Evolutionary conservation across 371 early-diverging fungal species (phyloP), one percentile per base, ranked within the genome.

Genomic region (Blastocladiella emersonii): DNA sequence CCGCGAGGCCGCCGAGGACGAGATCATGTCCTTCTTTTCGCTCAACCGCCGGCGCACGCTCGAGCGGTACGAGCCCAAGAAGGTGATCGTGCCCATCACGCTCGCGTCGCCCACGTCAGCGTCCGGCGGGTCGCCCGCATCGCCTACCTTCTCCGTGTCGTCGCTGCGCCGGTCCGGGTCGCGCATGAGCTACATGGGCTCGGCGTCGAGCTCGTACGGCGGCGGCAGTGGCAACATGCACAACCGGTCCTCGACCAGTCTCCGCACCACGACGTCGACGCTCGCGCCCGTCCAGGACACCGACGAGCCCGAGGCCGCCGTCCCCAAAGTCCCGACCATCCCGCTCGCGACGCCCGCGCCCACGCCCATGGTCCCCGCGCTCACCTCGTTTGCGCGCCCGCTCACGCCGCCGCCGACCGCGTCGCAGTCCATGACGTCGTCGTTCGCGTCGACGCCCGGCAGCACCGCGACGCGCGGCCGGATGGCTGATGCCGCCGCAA

Each of bases 41-140:
- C 8, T 30, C 1, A 30, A 10, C 8, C 53, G 19, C 30, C 32
- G 30, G 13, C 53, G 53, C 53, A 30, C 53, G 17, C 27, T 51
- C 4, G 53, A 51, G 15, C 53, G 53, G 53, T 51, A 51, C 32
- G 53, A 51, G 53, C 53, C 53, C 53, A 51, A 51, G 53, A 25
- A 30, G 32, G 53, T 51, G 15, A 30, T 51, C 21, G 53, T 51
- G 15, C 53, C 53, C 3, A 30, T 51, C 17, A 27, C 27, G 1
- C 53, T 51, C 2, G 32, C 32, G 27, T 10, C 27, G 30, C 8
- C 53, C 53, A 23, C 13, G 53, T 30, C 53, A 30, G 32, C 30
- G 3, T 10, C 10, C 53, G 32, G 32, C 53, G 19, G 12, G 15
- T 25, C 30, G 15, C 30, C 8, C 30, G 27, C 27, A 30, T 51